Conservation (phyloP, 441 rosid species). For the Isatis lusitanica region DNA sequence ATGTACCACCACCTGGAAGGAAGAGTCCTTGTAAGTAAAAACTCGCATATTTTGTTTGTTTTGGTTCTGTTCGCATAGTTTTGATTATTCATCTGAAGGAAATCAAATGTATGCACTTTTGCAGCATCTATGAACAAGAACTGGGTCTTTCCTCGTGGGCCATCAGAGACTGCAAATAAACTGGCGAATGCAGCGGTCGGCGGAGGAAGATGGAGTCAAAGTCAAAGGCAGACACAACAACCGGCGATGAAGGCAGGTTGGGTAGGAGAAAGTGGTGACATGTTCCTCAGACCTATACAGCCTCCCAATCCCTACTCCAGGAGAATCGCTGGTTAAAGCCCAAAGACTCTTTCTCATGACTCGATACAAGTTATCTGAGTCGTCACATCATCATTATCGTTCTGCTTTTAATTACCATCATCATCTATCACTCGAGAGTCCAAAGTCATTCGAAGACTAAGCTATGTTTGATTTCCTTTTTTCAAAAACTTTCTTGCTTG, state of each 20-base stretch:
- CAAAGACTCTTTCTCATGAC: not conserved
- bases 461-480: not conserved
- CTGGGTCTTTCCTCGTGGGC: conserved; percentile 37
- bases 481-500: not conserved
- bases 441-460: not conserved
- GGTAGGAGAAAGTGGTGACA: conserved; percentile 54
- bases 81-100: not conserved
- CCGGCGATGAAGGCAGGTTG: conserved; percentile 82
- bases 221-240: conserved; percentile 34
- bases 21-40: conserved; percentile 73
- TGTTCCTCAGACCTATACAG: conserved; percentile 55
- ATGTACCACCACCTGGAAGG: conserved; percentile 71
- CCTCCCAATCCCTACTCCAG: conserved; percentile 50
- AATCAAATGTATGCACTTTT: not conserved
- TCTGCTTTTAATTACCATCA: not conserved
- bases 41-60: not conserved
- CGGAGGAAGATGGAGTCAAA: conserved; percentile 29
- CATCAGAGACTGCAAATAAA: conserved; percentile 55
- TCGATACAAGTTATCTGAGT: not conserved
- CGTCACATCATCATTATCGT: not conserved
- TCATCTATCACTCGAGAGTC: not conserved
- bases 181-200: conserved; percentile 52
- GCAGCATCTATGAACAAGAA: conserved; percentile 49
- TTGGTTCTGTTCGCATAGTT: not conserved
- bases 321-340: conserved; percentile 59